A percentile compares a stretch with the other conserved stretches of the same genome.
Conservation (phyloP, 2,329 filamentous ascomycete genomes). For the Xylaria sp. region DNA sequence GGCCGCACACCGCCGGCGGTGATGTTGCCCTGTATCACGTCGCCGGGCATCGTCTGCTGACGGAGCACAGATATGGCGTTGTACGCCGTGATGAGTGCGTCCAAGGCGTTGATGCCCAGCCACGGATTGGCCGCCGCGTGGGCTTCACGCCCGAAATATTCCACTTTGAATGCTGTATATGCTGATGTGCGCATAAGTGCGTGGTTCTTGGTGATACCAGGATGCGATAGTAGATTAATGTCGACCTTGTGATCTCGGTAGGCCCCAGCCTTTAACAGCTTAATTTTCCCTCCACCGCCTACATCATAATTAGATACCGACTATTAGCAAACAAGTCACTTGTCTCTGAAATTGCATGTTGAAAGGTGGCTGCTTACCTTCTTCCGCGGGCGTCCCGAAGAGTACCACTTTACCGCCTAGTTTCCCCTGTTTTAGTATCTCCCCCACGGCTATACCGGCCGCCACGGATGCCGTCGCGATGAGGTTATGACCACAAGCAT, state of each 20-base stretch:
- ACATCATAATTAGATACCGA: conserved; percentile 4
- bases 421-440: conserved; percentile 54
- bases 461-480: conserved; percentile 62
- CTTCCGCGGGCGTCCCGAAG: conserved; percentile 65
- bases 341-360: background rate
- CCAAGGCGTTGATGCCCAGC: conserved; percentile 69
- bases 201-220: conserved; percentile 56
- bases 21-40: conserved; percentile 63
- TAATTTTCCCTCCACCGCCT: conserved; percentile 63
- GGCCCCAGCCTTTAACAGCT: conserved; percentile 57
- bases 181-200: conserved; percentile 64
- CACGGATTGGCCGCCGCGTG: conserved; percentile 68
- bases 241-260: conserved; percentile 55
- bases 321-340: background rate
- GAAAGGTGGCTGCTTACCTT: conserved; percentile 49
- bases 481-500: conserved; percentile 67
- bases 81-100: conserved; percentile 64
- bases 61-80: conserved; percentile 62
- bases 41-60: conserved; percentile 65
- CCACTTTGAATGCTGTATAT: conserved; percentile 60
- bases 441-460: conserved; percentile 59
- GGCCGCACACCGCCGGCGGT: conserved; percentile 63
- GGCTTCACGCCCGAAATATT: conserved; percentile 65
- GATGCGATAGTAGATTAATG: conserved; percentile 56
- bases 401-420: conserved; percentile 59